Conservation (phyloP, 148 eudicot species). For the Nepenthes gracilis region DNA sequence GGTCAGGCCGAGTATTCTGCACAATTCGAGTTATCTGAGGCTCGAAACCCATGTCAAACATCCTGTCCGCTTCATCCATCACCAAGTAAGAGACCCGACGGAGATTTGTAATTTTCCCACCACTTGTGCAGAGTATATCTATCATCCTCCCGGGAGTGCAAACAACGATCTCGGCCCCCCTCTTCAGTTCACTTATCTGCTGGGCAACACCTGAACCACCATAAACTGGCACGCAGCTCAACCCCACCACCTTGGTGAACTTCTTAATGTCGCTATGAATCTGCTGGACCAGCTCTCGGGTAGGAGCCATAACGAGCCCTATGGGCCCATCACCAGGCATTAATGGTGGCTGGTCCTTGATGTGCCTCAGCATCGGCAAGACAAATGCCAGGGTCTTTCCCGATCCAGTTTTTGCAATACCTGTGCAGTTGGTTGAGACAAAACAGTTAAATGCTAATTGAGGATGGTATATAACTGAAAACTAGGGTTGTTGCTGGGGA, state of each 20-base stretch:
- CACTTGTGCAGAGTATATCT: constrained; percentile 67
- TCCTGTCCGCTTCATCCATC: constrained; percentile 85
- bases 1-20: constrained; percentile 69
- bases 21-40: constrained; percentile 81
- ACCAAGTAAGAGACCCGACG: constrained; percentile 77
- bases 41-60: constrained; percentile 91
- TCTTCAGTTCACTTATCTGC: constrained; percentile 69
- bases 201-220: constrained; percentile 85
- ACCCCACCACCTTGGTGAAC: constrained; percentile 55
- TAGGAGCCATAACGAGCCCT: constrained; percentile 81
- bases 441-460: no score
- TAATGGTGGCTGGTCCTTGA: constrained; percentile 71
- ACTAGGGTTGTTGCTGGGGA: no score
- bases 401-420: constrained; percentile 77
- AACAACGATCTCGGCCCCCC: constrained; percentile 76
- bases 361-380: constrained; percentile 77
- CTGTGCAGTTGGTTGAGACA: background rate
- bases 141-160: constrained; percentile 93
- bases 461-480: no score
- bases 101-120: constrained; percentile 74
- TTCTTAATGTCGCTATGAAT: constrained; percentile 68
- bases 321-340: constrained; percentile 82
- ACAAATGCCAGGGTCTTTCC: constrained; percentile 87
- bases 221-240: constrained; percentile 74
- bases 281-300: constrained; percentile 83